phyloP scores from a whole-genome alignment of 306 rosid genomes.

The Macrotyloma uniflorum region DNA sequence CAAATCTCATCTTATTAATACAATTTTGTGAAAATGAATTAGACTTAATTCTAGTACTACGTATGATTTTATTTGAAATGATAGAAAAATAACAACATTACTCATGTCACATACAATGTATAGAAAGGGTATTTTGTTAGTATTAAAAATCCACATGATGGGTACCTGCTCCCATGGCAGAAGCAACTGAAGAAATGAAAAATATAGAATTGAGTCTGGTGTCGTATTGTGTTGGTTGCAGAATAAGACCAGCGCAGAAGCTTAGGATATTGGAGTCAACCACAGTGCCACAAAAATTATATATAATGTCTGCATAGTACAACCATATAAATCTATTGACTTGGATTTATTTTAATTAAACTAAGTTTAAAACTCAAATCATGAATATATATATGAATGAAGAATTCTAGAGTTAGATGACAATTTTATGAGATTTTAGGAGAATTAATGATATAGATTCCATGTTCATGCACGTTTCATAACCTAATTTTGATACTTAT shows the following conservation, averaged over 20 bases:
- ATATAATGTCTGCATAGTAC: neutral
- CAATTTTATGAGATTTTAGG: too few relatives aligned
- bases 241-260: neutral
- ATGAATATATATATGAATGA: too few relatives aligned
- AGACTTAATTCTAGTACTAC: too few relatives aligned
- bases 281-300: slow-evolving; percentile 4
- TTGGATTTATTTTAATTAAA: too few relatives aligned
- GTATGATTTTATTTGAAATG: neutral
- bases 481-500: too few relatives aligned
- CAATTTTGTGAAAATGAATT: too few relatives aligned
- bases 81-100: neutral
- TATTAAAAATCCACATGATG: neutral
- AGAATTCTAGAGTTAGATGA: too few relatives aligned
- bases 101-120: neutral
- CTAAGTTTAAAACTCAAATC: too few relatives aligned
- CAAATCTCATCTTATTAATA: too few relatives aligned
- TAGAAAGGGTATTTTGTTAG: too few relatives aligned
- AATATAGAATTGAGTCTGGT: slow-evolving; percentile 18
- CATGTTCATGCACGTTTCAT: too few relatives aligned
- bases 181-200: neutral
- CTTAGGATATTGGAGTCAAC: slow-evolving; percentile 29
- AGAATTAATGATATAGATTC: too few relatives aligned
- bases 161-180: slow-evolving; percentile 13
- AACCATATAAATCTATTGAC: neutral
- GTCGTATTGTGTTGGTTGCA: slow-evolving; percentile 42